Evolutionary conservation across 2,329 filamentous ascomycete species (phyloP), one percentile per base, ranked within the genome.

Genomic region (Epichloe coenophiala): DNA sequence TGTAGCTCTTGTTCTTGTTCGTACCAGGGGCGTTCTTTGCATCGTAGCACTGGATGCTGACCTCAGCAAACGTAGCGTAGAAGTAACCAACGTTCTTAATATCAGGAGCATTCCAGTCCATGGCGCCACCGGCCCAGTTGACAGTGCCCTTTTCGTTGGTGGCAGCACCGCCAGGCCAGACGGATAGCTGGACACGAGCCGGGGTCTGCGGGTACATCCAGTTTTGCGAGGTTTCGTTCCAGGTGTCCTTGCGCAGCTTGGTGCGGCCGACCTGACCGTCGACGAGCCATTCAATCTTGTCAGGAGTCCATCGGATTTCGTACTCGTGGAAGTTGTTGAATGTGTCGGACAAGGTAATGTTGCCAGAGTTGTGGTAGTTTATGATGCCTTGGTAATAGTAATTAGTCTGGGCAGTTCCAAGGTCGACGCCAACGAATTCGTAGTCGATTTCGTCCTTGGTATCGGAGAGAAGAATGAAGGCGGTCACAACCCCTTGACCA

Each of bases 391-490:
- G 90, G 71, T 85, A 96, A 71, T 96, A 98, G 74, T 83, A 98
- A 73, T 98, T 98, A 64, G 89, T 93, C 73, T 98, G 90, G 17
- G 85, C 87, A 55, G 76, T 78, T 45, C 73, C 63, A 55, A 95
- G 73, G 62, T 96, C 87, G 43, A 78, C 78, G 57, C 93, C 93
- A 50, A 98, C 78, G 65, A 86, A 97, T 67, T 98, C 93, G 65
- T 88, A 97, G 71, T 98, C 93, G 61, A 98, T 95, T 69, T 98
- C 93, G 63, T 98, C 93, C 76, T 96, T 95, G 62, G 94, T 86
- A 62, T 97, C 91, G 37, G 86, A 90, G 68, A 96, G 81, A 63
- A 97, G 74, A 65, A 98, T 98, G 65, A 98, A 98, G 33, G 89
- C 91, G 2, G 89, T 94, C n/a, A 98, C 86, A 21, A 98, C 93